phyloP scores from a whole-genome alignment of 768 basidiomycete species.

The Pholiota conissans region DNA sequence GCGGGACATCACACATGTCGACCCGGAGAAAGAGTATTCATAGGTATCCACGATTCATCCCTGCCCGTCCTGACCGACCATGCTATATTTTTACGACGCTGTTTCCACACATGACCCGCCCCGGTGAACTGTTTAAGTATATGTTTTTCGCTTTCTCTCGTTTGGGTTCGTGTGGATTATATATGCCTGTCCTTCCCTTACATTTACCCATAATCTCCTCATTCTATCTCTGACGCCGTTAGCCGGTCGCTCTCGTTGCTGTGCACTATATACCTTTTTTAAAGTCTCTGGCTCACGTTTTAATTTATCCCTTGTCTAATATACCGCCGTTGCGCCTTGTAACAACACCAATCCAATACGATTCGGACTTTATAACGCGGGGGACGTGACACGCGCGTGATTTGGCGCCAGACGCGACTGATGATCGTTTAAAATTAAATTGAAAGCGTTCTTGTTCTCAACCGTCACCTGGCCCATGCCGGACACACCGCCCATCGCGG shows the following conservation, averaged over 20 bases:
- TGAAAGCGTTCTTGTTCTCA: background rate
- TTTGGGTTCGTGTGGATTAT: slow-evolving; percentile 11
- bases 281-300: background rate
- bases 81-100: slow-evolving; percentile 5
- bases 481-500: background rate
- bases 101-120: background rate
- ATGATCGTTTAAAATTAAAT: too few relatives aligned
- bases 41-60: slow-evolving; percentile 26
- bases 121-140: background rate
- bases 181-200: slow-evolving; percentile 10
- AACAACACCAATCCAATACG: background rate
- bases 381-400: background rate
- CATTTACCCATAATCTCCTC: slow-evolving; percentile 14
- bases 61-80: too few relatives aligned
- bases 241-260: slow-evolving; percentile 3
- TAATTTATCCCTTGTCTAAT: background rate
- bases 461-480: background rate
- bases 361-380: background rate
- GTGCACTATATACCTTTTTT: background rate
- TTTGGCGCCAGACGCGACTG: background rate
- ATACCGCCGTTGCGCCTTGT: background rate
- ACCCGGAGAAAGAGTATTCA: slow-evolving; percentile 55
- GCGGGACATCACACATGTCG: slow-evolving; percentile 36
- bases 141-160: slow-evolving; percentile 5
- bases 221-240: slow-evolving; percentile 13